Conservation (phyloP, 371 early-diverging fungal genomes). For the Mucor indicus region DNA sequence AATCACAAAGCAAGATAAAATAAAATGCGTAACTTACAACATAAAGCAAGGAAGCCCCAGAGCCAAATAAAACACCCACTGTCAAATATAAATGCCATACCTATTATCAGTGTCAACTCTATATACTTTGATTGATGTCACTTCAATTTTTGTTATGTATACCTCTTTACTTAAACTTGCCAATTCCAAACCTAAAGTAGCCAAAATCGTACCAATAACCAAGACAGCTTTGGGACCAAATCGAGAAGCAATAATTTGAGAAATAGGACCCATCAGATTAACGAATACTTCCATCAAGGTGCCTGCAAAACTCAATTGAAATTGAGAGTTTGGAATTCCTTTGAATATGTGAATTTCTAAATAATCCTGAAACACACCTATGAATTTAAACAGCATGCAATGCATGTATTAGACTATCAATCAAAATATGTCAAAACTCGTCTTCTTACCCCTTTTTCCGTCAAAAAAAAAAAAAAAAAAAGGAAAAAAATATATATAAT, state of each 20-base stretch:
- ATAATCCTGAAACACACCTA: slow-evolving; percentile 24
- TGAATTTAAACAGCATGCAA: neutral
- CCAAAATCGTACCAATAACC: slow-evolving; percentile 19
- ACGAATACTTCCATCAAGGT: slow-evolving; percentile 21
- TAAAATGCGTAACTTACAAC: neutral
- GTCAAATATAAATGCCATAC: slow-evolving; percentile 33
- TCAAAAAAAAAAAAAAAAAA: neutral
- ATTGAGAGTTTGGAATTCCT: slow-evolving; percentile 1
- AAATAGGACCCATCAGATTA: slow-evolving; percentile 26
- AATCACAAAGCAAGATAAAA: neutral
- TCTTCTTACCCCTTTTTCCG: slow-evolving; percentile 9
- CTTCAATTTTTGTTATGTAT: slow-evolving; percentile 3
- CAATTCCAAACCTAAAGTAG: slow-evolving; percentile 22
- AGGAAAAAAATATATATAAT: neutral
- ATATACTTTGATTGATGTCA: neutral
- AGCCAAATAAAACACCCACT: slow-evolving; percentile 21
- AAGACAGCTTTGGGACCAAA: slow-evolving; percentile 23
- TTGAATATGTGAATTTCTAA: slow-evolving; percentile 9
- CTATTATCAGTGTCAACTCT: neutral
- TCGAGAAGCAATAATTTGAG: slow-evolving; percentile 22
- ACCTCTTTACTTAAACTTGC: slow-evolving; percentile 30
- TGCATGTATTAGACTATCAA: neutral
- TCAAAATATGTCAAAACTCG: no score
- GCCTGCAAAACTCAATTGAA: slow-evolving; percentile 33
- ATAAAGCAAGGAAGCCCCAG: slow-evolving; percentile 46